Base-by-base conservation (phyloP, 805 yeast genomes). In the Candida tammaniensis region DNA sequence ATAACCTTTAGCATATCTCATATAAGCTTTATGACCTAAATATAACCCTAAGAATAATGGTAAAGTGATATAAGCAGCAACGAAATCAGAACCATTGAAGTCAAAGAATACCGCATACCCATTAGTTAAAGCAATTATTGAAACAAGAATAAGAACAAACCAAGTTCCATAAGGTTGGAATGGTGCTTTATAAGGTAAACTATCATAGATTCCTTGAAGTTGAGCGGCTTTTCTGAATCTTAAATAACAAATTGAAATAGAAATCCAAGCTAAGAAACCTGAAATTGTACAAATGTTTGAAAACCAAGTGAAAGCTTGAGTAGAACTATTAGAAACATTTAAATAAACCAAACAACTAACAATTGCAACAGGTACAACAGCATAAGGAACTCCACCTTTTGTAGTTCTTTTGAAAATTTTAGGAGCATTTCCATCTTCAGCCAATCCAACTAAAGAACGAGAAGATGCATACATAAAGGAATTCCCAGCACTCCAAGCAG, bases 261-360 rank as follows among this genome's bases (percentile, higher is more conserved):
- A 64, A 34, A 70, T 64, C 60, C 76, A 82, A 53, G 77, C 80
- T 49, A 72, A 72, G 52, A 80, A 68, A 52, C 80, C 86, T 20
- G 83, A 81, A 23, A 78, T 77, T 3, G 93, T 82, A 33, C 80
- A 80, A 38, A 85, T 59, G 47, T 82, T 81, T 39, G 82, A 74
- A 32, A 85, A 65, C 89, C 91, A 85, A 48, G 68, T 70, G 42
- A 85, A 68, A 3, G 84, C 93, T 2, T 71, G 70, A 11, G 77
- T 74, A 17, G 89, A 72, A 19, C 72, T 64, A 28, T 70, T 64
- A 17, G 79, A 70, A 38, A 80, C 55, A 51, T 59, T 56, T 48
- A 59, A 49, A 41, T 47, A 59, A 3, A 58, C 46, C 36, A 59
- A 51, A 24, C 53, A 46, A 4, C 46, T 35, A 22, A 59, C 57